Conservation (phyloP, 345 rosid species). For the Luvunga scandens region DNA sequence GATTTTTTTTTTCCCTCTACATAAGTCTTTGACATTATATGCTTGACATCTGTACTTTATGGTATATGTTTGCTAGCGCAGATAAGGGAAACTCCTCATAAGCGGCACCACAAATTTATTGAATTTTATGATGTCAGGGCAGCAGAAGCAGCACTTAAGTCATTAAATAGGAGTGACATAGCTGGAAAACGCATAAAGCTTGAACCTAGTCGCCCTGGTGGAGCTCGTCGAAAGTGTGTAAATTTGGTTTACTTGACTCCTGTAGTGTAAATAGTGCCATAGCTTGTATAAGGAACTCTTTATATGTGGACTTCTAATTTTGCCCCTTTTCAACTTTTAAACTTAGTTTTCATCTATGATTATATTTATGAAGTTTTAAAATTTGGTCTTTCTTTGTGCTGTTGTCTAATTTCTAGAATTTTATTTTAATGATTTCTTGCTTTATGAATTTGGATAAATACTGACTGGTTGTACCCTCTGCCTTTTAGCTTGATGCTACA, state of each 20-base stretch:
- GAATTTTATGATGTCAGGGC: slow-evolving; percentile 83
- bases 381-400: not conserved
- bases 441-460: not conserved
- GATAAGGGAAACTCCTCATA: slow-evolving; percentile 86
- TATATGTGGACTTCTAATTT: not conserved
- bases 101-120: slow-evolving; percentile 80
- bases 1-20: slow-evolving; percentile 5
- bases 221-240: slow-evolving; percentile 65
- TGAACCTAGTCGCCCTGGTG: slow-evolving; percentile 89
- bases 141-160: slow-evolving; percentile 73
- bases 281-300: not conserved
- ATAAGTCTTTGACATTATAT: slow-evolving; percentile 8
- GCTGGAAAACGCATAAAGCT: slow-evolving; percentile 86
- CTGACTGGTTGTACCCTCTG: not conserved
- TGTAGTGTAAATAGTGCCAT: not conserved
- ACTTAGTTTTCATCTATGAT: not conserved
- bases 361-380: not conserved
- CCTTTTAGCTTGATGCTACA: slow-evolving; percentile 55
- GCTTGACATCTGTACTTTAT: slow-evolving; percentile 27
- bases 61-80: slow-evolving; percentile 34
- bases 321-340: not conserved
- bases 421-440: not conserved
- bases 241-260: slow-evolving; percentile 12
- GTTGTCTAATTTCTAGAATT: not conserved
- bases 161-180: slow-evolving; percentile 67